Evolutionary conservation across 805 yeast species (phyloP), one percentile per base, ranked within the genome.

Genomic region (Yarrowia sp.): DNA sequence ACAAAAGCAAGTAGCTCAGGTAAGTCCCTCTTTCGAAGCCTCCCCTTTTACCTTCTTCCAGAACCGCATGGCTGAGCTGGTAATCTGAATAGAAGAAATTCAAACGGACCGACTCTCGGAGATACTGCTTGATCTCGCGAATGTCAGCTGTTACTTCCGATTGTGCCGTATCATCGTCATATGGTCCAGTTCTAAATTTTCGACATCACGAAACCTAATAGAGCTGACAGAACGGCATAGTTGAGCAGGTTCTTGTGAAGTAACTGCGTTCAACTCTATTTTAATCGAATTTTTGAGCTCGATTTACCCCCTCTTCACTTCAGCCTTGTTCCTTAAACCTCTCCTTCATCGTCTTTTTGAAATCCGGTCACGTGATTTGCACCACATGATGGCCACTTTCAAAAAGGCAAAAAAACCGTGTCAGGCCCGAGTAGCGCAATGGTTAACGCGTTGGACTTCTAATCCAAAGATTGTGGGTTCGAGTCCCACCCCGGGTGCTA

Each of bases 401-500:
- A 6, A 15, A 17, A 3, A 9, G 46, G 9, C 14, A 12, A 5
- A 4, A 36, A 36, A 12, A 14, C 7, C 14, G 47, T 55, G 33
- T 10, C 38, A 66, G 44, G 79, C 79, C 77, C 77, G 79, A 77
- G 78, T 76, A 74, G 79, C 79, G 78, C 74, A 76, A 76, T 75
- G 79, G 79, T 76, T 76, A 76, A 75, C 78, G 79, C 79, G 78
- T 76, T 77, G 76, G 78, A 76, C 79, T 76, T 76, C 79, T 76
- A 76, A 76, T 76, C 78, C 76, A 79, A 76, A 76, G 79, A 75
- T 74, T 76, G 78, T 74, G 79, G 79, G 79, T 76, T 76, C 79
- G 79, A 76, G 74, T 76, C 79, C 79, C 79, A 75, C 76, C 77
- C 77, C 74, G 79, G 77, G 79, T 76, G 78, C 69, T 63, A 24